Percentiles rank a stretch among this genome's conserved stretches.
phyloP scores from a whole-genome alignment of 2,329 filamentous ascomycete genomes.

The Epicoccum nigrum region DNA sequence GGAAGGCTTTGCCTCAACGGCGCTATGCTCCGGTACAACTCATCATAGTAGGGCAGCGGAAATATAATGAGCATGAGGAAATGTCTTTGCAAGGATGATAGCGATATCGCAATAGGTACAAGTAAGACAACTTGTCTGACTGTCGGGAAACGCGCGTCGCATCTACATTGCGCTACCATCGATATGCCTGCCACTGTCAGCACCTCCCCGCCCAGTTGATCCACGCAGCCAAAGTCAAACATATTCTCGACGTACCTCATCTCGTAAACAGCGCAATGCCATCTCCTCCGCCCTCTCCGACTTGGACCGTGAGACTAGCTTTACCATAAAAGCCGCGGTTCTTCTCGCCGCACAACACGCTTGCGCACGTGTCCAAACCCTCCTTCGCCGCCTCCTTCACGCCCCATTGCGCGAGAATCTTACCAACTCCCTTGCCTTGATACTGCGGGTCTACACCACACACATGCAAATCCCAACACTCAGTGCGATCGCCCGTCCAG shows the following conservation, averaged over 20 bases:
- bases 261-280: constrained; percentile 32
- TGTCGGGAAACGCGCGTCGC: too few relatives aligned
- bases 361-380: constrained; percentile 30
- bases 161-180: too few relatives aligned
- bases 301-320: constrained; percentile 25
- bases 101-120: too few relatives aligned
- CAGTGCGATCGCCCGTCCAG: constrained; percentile 34
- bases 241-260: neutral
- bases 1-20: neutral
- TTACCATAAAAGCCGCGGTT: constrained; percentile 38
- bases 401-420: constrained; percentile 49
- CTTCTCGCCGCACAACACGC: constrained; percentile 40
- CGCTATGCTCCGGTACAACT: neutral
- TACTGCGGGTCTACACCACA: constrained; percentile 44
- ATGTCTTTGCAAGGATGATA: too few relatives aligned
- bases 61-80: too few relatives aligned
- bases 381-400: constrained; percentile 41
- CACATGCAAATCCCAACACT: constrained; percentile 39
- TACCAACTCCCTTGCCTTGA: constrained; percentile 47
- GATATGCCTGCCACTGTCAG: too few relatives aligned
- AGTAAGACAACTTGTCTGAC: too few relatives aligned
- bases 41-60: neutral
- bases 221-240: neutral
- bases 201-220: too few relatives aligned
- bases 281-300: constrained; percentile 7